These are phyloP conservation scores for Phytophthora pinifolia DNA, from an alignment of 352 stramenopile species.

Conservation along the genomic window DNA sequence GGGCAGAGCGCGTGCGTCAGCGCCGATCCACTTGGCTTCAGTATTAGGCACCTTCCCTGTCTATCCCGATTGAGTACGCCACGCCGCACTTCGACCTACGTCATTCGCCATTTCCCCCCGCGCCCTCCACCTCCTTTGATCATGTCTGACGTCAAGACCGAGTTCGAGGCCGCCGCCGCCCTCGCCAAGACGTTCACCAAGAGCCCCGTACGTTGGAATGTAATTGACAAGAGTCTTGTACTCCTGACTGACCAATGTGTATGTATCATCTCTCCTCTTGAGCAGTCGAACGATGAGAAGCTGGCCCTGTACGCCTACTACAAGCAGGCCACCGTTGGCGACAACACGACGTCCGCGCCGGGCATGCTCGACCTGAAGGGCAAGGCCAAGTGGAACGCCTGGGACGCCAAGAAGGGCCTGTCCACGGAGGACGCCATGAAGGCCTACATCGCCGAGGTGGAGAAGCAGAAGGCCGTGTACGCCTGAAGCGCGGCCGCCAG, in stretches of 20 bases:
- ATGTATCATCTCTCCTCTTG: constrained; percentile 6
- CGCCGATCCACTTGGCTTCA: constrained; percentile 3
- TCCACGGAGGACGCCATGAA: constrained; percentile 86
- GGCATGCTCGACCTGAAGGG: constrained; percentile 88
- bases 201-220: constrained; percentile 37
- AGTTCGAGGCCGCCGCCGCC: constrained; percentile 84
- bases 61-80: constrained; percentile 15
- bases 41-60: constrained; percentile 4
- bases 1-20: constrained; percentile 3
- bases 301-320: constrained; percentile 88
- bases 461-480: constrained; percentile 84
- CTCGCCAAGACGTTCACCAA: constrained; percentile 84
- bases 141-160: constrained; percentile 84
- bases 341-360: constrained; percentile 81
- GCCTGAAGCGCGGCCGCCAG: constrained; percentile 44
- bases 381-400: constrained; percentile 91
- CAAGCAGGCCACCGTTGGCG: constrained; percentile 89
- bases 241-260: not conserved
- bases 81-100: not conserved
- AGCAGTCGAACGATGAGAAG: constrained; percentile 87
- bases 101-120: constrained; percentile 48
- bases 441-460: constrained; percentile 86
- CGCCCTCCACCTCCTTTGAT: constrained; percentile 16
- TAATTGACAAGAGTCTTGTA: not conserved
- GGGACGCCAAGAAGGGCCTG: constrained; percentile 83